Percentiles rank a stretch among this genome's conserved stretches.
Evolutionary conservation across 257 asterid genomes (phyloP).

Genomic region (Solanum ossicruentum): DNA sequence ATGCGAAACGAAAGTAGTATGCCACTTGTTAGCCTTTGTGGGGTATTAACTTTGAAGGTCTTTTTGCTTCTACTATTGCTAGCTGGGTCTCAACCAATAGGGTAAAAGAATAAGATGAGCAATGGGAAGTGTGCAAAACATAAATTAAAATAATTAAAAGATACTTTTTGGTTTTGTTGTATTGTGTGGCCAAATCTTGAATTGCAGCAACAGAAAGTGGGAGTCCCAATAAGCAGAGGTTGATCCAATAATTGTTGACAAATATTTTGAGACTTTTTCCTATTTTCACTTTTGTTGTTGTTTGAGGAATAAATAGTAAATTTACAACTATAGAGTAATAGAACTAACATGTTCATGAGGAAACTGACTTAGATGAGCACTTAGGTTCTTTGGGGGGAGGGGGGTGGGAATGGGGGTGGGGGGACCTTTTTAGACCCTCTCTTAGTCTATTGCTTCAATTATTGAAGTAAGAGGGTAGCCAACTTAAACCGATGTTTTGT

Average conservation of each 20-base stretch:
- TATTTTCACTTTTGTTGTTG: background rate
- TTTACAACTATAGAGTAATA: background rate
- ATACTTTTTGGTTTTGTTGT: background rate
- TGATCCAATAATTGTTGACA: conserved; percentile 2
- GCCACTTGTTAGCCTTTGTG: background rate
- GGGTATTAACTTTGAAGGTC: background rate
- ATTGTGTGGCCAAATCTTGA: background rate
- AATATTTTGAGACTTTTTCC: background rate
- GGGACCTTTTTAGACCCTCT: too few relatives aligned
- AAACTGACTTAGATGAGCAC: background rate
- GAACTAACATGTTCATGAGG: background rate
- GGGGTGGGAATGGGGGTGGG: rapidly evolving
- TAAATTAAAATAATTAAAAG: background rate
- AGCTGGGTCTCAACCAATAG: background rate
- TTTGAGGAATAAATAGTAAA: background rate
- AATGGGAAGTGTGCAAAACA: background rate
- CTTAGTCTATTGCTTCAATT: too few relatives aligned
- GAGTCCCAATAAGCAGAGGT: conserved; percentile 14
- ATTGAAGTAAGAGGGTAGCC: too few relatives aligned
- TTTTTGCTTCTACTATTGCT: background rate
- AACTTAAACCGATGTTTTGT: too few relatives aligned
- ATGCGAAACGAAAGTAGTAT: too few relatives aligned
- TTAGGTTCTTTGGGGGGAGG: background rate
- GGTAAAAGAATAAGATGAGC: background rate
- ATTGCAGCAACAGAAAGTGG: background rate